Base-by-base conservation (phyloP, 2,329 filamentous ascomycete genomes). In the Aspergillus sp. region DNA sequence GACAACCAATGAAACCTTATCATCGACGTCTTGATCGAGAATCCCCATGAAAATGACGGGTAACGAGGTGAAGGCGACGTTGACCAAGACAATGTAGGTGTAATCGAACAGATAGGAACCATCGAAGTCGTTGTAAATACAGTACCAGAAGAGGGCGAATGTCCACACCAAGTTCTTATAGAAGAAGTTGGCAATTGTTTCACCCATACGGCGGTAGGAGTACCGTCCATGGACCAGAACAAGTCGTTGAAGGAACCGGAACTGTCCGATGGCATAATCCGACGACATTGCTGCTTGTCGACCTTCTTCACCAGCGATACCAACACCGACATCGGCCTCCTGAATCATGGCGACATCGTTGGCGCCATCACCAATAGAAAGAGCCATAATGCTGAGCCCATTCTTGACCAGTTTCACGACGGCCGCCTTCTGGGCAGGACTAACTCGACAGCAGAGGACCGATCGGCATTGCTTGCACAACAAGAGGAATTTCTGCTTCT, bases 81-180 rank as follows among this genome's bases (percentile, higher is more conserved):
- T 97, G 77, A 94, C 95, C 64, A 97, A 79, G 52, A 97, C 77
- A 60, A 98, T 95, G 71, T 97, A 98, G 35, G 88, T 94, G 73
- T 95, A 96, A 68, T 98, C 93, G 72, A 94, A 96, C 45, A 96
- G 81, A 65, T 96, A 97, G 41, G 91, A 91, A 67, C 91, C 89
- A 72, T 98, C 93, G 66, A 94, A 96, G 70, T 94, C 85, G 74
- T 86, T 88, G 70, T 86, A 98, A 46, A 95, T 88, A 65, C 94
- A 89, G 69, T 87, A 98, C 91, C 91, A 97, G 77, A 97, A 96
- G 48, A 98, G 86, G 39, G 85, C 80, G 63, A 96, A 91, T 0
- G 88, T 93, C 93, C 93, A 98, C 44, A 97, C 85, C 69, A 98
- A 86, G 73, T 97, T 98, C 85, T 98, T 98, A 81, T 97, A 98